Evolutionary conservation across 2,329 filamentous ascomycete species (phyloP).

Genomic region (Sarocladium kiliense): DNA sequence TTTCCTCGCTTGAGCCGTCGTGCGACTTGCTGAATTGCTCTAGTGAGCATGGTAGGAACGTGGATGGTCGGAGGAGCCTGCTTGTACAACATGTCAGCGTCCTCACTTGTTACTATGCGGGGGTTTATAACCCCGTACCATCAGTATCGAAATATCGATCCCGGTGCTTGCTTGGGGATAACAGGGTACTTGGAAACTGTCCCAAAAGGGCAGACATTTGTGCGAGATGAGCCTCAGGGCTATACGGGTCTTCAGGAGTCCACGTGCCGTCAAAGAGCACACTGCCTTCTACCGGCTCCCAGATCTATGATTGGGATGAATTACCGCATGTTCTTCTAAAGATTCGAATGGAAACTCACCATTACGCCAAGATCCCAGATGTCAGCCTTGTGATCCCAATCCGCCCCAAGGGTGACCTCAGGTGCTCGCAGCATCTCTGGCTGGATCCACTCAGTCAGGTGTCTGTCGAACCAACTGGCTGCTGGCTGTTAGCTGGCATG

Average conservation of each 20-base stretch:
- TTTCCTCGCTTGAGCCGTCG: too few species aligned
- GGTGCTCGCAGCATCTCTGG: slow-evolving; percentile 19
- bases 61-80: too few species aligned
- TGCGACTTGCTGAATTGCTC: too few species aligned
- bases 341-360: slow-evolving; percentile 5
- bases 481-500: too few species aligned
- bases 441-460: slow-evolving; percentile 22
- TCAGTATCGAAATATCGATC: background rate
- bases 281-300: background rate
- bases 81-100: background rate
- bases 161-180: slow-evolving; percentile 9
- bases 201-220: slow-evolving; percentile 19
- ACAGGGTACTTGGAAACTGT: slow-evolving; percentile 12
- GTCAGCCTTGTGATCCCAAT: slow-evolving; percentile 19
- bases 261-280: slow-evolving; percentile 19
- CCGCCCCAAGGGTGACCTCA: slow-evolving; percentile 20
- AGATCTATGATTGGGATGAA: background rate
- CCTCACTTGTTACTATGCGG: background rate
- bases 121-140: background rate
- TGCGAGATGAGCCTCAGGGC: slow-evolving; percentile 19
- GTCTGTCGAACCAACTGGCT: slow-evolving; percentile 19
- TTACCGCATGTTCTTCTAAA: background rate
- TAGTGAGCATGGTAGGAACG: too few species aligned
- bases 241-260: slow-evolving; percentile 15
- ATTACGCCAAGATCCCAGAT: slow-evolving; percentile 19